Evolutionary conservation across 2,329 filamentous ascomycete genomes (phyloP), one percentile per base, ranked within the genome.

Genomic region (Claviceps sp.): DNA sequence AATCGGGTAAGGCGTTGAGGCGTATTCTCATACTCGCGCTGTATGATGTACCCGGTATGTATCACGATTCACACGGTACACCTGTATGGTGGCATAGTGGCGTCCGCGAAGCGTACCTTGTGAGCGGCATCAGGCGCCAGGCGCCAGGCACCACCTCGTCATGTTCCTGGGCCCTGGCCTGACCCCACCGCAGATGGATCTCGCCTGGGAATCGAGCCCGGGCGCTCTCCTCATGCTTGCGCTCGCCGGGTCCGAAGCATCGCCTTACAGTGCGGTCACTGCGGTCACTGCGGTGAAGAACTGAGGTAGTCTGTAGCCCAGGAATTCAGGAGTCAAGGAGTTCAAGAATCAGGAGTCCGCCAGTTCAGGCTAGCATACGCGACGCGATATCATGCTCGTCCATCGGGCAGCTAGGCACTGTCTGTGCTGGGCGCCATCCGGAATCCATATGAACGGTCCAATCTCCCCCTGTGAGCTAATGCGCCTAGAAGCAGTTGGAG

Each of bases 401-500:
- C 17, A 30, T 17, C 16, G 43, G 13, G 43, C 43, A 46, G 16
- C 22, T 19, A 26, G 24, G 42, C 49, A 40, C 17, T 47, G 48
- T 26, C 49, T 51, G 40, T 46, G 43, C 48, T 47, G 52, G 24
- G 26, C 48, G 24, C 47, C 37, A 24, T 51, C 38, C 22, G 44
- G 34, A 51, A 47, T 42, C 37, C 50, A 47, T 42, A 11, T 51
- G 22, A 39, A 41, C 22, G 39, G 24, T 50, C 26, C 50, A 55
- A 55, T 52, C 47, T 50, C 53, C 50, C 50, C 52, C 47, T 50
- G 11, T 50, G 30, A 47, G 37, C 38, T 48, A 37, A 24, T 22
- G 24, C 22, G 49, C 49, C 19, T 22, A 34, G n/a, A 50, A 30
- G 11, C 17, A 34, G 16, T 16, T 30, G 24, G 30, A 19, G 34